Conservation (phyloP, 176 grass and related monocot genomes). For the Alopecurus myosuroides region DNA sequence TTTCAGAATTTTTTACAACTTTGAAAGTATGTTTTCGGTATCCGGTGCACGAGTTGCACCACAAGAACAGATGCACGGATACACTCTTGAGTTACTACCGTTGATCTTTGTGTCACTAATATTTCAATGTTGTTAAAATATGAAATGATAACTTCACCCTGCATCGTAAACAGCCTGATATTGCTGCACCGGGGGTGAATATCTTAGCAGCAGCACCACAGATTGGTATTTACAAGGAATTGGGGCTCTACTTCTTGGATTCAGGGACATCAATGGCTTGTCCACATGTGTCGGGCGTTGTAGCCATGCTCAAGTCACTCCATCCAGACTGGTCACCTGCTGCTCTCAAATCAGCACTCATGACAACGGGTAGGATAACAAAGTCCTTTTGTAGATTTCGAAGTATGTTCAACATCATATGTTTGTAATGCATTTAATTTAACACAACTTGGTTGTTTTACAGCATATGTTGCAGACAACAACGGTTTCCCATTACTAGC, state of each 20-base stretch:
- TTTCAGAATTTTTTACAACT: neutral
- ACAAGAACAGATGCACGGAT: neutral
- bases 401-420: neutral
- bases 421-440: neutral
- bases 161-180: constrained; percentile 45
- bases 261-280: constrained; percentile 57
- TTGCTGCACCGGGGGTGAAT: constrained; percentile 53
- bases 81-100: neutral
- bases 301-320: constrained; percentile 57
- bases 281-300: constrained; percentile 56
- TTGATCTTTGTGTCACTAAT: neutral
- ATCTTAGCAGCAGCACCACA: constrained; percentile 49
- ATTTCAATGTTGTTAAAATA: neutral
- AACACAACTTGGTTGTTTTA: neutral
- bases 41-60: neutral
- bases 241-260: neutral
- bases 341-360: constrained; percentile 58
- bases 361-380: constrained; percentile 39
- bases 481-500: constrained; percentile 40
- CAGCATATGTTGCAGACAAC: constrained; percentile 39
- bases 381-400: neutral
- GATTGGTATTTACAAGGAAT: neutral
- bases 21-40: neutral
- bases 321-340: constrained; percentile 66
- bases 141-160: neutral